Conservation (phyloP, 768 basidiomycete genomes). For the Pleurotus tuber-regium region DNA sequence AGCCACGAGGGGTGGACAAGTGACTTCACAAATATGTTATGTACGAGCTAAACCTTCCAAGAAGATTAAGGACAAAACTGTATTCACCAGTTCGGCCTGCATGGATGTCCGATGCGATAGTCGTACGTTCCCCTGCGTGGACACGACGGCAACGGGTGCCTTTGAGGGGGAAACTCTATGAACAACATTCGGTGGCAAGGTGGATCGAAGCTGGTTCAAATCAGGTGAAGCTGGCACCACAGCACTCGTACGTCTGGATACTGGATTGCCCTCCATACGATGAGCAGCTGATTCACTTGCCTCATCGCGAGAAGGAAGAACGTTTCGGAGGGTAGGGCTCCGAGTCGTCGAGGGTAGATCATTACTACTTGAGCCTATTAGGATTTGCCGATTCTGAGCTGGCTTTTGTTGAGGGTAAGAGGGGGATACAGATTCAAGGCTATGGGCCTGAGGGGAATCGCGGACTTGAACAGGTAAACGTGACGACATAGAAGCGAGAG, state of each 20-base stretch:
- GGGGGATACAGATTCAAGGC: not conserved
- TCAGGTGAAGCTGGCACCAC: not conserved
- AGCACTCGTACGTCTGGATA: not conserved
- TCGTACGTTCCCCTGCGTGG: not conserved
- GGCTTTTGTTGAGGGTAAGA: not conserved
- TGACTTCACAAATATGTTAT: not conserved
- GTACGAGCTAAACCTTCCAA: not conserved
- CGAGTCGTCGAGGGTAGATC: slow-evolving; percentile 1
- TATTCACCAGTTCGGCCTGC: slow-evolving; percentile 9
- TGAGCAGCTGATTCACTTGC: not conserved
- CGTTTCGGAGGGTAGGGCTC: not conserved
- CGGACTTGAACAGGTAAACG: not conserved
- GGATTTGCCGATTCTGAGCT: not conserved
- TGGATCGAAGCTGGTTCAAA: not conserved
- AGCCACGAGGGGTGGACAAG: not conserved
- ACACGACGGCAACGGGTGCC: slow-evolving; percentile 9
- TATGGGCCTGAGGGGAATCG: slow-evolving; percentile 3
- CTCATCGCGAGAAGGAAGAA: not conserved
- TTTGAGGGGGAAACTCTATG: slow-evolving; percentile 1
- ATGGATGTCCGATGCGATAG: slow-evolving; percentile 10
- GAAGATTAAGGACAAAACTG: not conserved
- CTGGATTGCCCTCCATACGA: not conserved
- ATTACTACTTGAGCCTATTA: slow-evolving; percentile 2
- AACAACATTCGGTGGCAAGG: not conserved
- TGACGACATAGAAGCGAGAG: not conserved